Evolutionary conservation across 805 yeast species (phyloP), one percentile per base, ranked within the genome.

Genomic region (Monosporozyma siamensis): DNA sequence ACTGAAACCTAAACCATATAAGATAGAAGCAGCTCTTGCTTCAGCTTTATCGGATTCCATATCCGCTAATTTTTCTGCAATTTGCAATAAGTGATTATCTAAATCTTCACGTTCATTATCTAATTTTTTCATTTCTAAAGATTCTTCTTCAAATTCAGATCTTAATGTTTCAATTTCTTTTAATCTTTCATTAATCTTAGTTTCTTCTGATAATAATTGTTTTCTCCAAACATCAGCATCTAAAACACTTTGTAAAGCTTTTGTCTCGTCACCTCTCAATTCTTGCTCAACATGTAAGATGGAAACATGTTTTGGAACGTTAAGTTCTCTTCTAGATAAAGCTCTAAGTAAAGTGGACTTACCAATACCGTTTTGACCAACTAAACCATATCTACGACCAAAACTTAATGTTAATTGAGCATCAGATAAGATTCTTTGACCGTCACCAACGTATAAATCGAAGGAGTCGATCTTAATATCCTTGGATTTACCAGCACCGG

Each of bases 151-250:
- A 47, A 86, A 86, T 55, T 82, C 84, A 6, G 63, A 59, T 53
- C 82, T 74, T 53, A 87, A 72, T 14, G 58, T 65, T 47, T 85
- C 92, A 47, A 92, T 80, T 52, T 83, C 95, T 30, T 65, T 69
- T 25, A 92, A 68, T 59, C 96, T 74, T 47, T 79, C 86, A 46
- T 79, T 77, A 44, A 82, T 78, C 57, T 78, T 79, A 27, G 64
- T 57, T 64, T 89, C 95, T 61, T 92, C 97, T 38, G 68, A 66
- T 26, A 92, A 60, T 43, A 92, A 68, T 52, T 82, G 87, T 65
- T 94, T 92, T 64, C 99, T 76, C 99, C 99, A 92, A 34, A 92
- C 99, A 68, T 92, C 99, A 1, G 99, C 98, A 67, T 92, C 98
- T 50, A 92, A 70, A n/a, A 92, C 98, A 48, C 95, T 82, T 63